Conservation (phyloP, 139 green algal genomes). For the Closterium sp. region DNA sequence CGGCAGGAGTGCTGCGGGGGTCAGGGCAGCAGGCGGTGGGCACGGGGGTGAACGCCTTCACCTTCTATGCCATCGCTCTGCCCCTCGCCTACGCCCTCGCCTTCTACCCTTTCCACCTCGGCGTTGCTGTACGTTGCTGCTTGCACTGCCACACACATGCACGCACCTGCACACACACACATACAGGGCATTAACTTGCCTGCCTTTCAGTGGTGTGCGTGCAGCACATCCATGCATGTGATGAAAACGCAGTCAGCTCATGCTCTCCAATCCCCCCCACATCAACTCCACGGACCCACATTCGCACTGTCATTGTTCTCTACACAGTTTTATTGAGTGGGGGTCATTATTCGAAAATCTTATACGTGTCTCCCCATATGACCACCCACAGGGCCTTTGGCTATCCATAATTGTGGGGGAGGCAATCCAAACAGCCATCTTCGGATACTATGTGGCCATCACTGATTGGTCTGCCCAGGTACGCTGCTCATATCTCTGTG, state of each 20-base stretch:
- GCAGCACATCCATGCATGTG: not conserved
- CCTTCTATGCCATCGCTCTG: conserved; percentile 5
- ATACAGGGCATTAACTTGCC: not conserved
- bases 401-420: not conserved
- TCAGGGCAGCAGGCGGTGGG: conserved; percentile 2
- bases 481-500: not conserved
- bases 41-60: not conserved
- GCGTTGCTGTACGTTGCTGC: not conserved
- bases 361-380: too few species aligned
- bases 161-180: not conserved
- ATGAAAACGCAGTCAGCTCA: not conserved
- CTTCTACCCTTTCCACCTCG: not conserved
- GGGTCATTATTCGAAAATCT: too few species aligned
- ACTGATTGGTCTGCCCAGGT: not conserved
- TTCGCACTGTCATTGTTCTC: not conserved
- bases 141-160: too few species aligned
- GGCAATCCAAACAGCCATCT: not conserved
- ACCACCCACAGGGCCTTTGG: not conserved
- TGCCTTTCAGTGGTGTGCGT: not conserved
- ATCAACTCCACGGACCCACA: not conserved
- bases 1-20: not conserved
- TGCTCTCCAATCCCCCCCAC: not conserved
- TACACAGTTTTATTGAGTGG: too few species aligned
- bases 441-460: not conserved
- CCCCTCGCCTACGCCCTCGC: not conserved